Evolutionary conservation across 164 flowering plant species (phyloP), one percentile per base, ranked within the genome.

Genomic region (Vitis labrusca): DNA sequence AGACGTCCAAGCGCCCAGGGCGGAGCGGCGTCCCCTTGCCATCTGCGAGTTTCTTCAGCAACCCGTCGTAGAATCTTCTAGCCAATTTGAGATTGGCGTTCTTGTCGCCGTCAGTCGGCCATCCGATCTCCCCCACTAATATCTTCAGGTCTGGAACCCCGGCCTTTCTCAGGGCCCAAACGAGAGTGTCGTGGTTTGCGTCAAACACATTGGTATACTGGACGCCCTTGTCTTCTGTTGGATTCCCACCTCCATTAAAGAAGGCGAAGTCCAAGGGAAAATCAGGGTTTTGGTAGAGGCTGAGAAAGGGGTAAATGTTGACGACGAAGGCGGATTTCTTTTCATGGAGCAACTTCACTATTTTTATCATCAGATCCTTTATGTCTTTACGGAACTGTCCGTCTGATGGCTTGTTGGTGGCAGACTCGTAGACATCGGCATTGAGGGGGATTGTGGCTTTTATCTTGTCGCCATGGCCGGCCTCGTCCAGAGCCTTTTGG

Each of bases 281-380:
- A 48, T 77, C 14, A 0, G 62, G 10, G 66, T 75, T 78, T 14
- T 64, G 72, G 65, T 87, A 83, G 49, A 85, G 89, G 53, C 88
- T 85, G 5, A 86, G 75, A 77, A 83, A 86, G 2, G 90, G 90
- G 68, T 86, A 86, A 8, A 86, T 81, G 86, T 86, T 86, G 59
- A 86, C 84, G 3, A 80, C 53, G 55, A 87, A 87, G 3, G 90
- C 86, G 0, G 84, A 57, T 0, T 76, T 66, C 50, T 85, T 78
- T 5, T 81, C 68, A 11, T 76, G 53, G 15, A 83, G 70, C 63
- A 72, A 82, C 16, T 66, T 59, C 9, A 83, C 78, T 1, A 87
- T 83, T 15, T 78, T 62, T 8, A 47, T 4, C 86, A 87, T 85
- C 1, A 65, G 27, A 2, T 23, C 73, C 10, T 63, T 61, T 15